Evolutionary conservation across 2,329 filamentous ascomycete species (phyloP), one percentile per base, ranked within the genome.

Genomic region (Neopestalotiopsis clavispora): DNA sequence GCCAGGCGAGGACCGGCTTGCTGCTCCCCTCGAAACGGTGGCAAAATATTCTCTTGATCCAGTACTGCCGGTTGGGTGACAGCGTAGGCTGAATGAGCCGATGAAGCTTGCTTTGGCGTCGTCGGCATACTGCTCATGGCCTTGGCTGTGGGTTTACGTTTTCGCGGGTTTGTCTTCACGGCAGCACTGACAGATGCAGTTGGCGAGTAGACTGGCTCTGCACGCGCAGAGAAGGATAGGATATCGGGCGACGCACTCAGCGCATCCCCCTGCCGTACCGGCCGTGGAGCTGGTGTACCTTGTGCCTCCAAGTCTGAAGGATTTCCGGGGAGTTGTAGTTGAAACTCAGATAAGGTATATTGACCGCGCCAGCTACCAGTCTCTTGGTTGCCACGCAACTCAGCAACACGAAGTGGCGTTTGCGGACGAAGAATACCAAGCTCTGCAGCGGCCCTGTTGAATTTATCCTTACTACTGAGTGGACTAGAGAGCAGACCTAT

Each of bases 111-210:
- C 20, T 57, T 61, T n/a, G 58, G 66, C 13, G 28, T 65, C n/a
- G 65, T 66, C 62, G 70, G 68, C 45, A 70, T 69, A n/a, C 72
- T 34, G 14, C 70, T 69, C n/a, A 72, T 71, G 13, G 73, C 70
- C 5, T 72, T 69, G 28, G 58, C 62, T 59, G 86, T 86, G 14
- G 82, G 81, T 74, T 84, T 86, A 69, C 85, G 80, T 52, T 81
- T 78, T 28, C 84, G 81, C 5, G 81, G 81, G 52, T 85, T 83
- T 10, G 79, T 78, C 74, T 88, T 88, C 69, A 88, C 85, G 1
- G 85, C 83, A 9, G 82, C 80, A 4, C 84, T 76, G n/a, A 88
- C 88, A 3, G 86, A 87, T 69, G 76, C 82, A 12, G 67, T 66
- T 10, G 69, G 61, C 9, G 52, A 40, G n/a, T 57, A 58, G 13